Percentiles rank a stretch among this genome's conserved stretches.
Conservation (phyloP, 1,284 basidiomycete genomes). For the Puccinia brachypodii region DNA sequence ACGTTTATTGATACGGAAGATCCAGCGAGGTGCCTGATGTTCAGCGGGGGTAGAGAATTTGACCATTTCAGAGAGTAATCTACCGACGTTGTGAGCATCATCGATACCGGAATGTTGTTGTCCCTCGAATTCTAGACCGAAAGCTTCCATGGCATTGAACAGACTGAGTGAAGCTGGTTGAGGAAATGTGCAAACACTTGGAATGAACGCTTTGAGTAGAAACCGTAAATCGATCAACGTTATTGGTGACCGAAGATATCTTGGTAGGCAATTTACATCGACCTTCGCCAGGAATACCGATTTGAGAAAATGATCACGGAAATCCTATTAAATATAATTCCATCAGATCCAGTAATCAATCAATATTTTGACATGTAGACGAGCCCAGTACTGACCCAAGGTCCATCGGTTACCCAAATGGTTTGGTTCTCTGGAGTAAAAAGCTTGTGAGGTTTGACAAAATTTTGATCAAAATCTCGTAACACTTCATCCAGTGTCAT, state of each 20-base stretch:
- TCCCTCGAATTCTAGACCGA: conserved; percentile 43
- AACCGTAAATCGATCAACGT: conserved; percentile 37
- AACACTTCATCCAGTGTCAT: conserved; percentile 74
- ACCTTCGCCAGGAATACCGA: conserved; percentile 52
- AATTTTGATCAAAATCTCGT: conserved; percentile 64
- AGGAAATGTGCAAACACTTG: conserved; percentile 9
- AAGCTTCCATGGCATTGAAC: conserved; percentile 5
- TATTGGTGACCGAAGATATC: conserved; percentile 53
- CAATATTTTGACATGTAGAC: neutral
- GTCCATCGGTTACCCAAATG: conserved; percentile 62
- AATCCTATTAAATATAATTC: conserved; percentile 50
- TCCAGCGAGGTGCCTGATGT: conserved; percentile 13
- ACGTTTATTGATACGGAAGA: conserved; percentile 30
- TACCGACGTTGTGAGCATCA: conserved; percentile 34
- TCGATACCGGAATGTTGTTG: conserved; percentile 43
- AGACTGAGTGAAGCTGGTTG: conserved; percentile 16
- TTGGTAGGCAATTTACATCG: conserved; percentile 58
- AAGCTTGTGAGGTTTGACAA: conserved; percentile 63
- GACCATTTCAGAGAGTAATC: conserved; percentile 29
- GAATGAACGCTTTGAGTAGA: conserved; percentile 39
- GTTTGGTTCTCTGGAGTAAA: conserved; percentile 56
- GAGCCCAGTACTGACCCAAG: conserved; percentile 57
- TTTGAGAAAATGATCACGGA: conserved; percentile 52
- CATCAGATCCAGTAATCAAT: neutral
- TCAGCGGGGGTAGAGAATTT: neutral